These are phyloP conservation scores for Collybia sordida DNA, from an alignment of 768 basidiomycete genomes.

Conservation along the genomic window DNA sequence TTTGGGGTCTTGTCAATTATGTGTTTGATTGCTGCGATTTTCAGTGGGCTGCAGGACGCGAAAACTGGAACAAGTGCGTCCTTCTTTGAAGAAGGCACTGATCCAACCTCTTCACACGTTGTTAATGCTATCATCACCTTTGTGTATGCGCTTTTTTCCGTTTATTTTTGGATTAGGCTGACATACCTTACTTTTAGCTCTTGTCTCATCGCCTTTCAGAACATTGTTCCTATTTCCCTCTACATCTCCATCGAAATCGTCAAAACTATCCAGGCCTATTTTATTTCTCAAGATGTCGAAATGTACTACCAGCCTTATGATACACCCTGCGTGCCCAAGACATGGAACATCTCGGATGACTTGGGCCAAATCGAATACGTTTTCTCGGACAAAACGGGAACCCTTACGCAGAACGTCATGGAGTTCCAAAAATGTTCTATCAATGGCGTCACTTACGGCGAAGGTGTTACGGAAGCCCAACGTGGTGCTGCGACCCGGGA, in stretches of 20 bases:
- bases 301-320: conserved; percentile 93
- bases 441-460: conserved; percentile 82
- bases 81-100: conserved; percentile 67
- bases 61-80: conserved; percentile 61
- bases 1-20: conserved; percentile 76
- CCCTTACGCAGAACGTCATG: conserved; percentile 98
- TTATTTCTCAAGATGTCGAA: conserved; percentile 93
- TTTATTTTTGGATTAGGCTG: not conserved
- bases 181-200: conserved; percentile 53
- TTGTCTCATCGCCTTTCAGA: conserved; percentile 94
- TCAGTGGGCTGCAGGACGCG: conserved; percentile 71
- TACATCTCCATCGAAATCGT: conserved; percentile 98
- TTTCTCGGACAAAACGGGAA: conserved; percentile 91
- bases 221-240: conserved; percentile 93
- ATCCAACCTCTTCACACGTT: conserved; percentile 57
- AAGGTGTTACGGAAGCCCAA: conserved; percentile 94
- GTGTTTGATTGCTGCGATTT: conserved; percentile 74
- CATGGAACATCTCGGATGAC: conserved; percentile 98
- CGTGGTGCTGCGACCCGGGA: conserved; percentile 86
- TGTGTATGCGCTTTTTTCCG: conserved; percentile 56
- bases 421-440: conserved; percentile 97
- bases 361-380: conserved; percentile 97
- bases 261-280: conserved; percentile 96
- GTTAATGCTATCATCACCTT: conserved; percentile 88
- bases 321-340: conserved; percentile 90